Evolutionary conservation across 805 yeast genomes (phyloP), one percentile per base, ranked within the genome.

Genomic region (Candida wancherniae): DNA sequence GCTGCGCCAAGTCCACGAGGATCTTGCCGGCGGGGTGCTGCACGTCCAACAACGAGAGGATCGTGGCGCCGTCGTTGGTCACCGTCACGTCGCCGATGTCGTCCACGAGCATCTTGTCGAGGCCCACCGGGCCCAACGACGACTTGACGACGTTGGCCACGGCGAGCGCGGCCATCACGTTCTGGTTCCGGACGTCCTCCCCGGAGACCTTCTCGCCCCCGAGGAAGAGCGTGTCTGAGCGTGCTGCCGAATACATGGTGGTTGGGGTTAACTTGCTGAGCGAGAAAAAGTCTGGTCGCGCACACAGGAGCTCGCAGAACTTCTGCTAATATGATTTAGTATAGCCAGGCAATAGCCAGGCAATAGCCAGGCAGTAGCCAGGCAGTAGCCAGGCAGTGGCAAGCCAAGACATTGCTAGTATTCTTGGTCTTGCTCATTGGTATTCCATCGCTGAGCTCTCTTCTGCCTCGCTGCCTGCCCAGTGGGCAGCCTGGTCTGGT

Each of bases 1-100:
- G 97, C 59, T 92, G 96, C 2, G 98, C 98, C 53, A 92, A 72
- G 54, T 92, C 97, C 29, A 92, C 98, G 36, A 92, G 68, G 48
- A 92, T 92, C 64, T 87, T 90, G 11, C 97, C 98, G 1, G 98
- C 98, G 20, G 99, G 99, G 58, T 92, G 98, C 62, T 92, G 96
- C 30, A 92, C 97, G 55, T 92, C 98, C 44, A 92, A 68, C 31
- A 94, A 63, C 7, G 86, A 73, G 42, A 92, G 68, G 50, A 92
- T 92, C 4, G 98, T 92, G 37, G 99, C 98, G 45, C 99, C 99
- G 61, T 92, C 99, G 61, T 92, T 92, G 26, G 99, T 92, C 29
- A 92, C 97, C 5, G 96, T 88, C 26, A 92, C 97, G 62, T 94
- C 98, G 42, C 98, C 98, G 61, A 92, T 94, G 53, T 92, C 98